Conservation (phyloP, 352 stramenopile genomes). For the Peronospora destructor region DNA sequence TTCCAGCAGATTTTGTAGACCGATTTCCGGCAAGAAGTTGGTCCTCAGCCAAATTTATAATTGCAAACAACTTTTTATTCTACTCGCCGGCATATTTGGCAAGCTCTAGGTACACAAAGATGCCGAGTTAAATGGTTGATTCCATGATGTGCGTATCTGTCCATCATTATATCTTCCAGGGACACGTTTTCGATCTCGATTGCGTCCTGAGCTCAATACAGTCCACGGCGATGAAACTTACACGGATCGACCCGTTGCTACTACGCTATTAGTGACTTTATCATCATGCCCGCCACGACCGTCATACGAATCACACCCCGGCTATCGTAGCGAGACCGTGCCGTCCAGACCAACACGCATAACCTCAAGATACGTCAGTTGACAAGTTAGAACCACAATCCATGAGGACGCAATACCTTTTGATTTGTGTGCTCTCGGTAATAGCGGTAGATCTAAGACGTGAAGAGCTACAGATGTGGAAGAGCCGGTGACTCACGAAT, state of each 20-base stretch:
- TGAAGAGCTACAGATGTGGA: conserved; percentile 6
- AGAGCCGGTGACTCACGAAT: conserved; percentile 57
- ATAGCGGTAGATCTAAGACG: conserved; percentile 39
- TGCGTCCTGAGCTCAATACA: no score
- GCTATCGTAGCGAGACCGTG: conserved; percentile 17
- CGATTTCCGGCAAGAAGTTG: no score
- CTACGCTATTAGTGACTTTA: not conserved
- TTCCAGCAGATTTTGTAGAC: no score
- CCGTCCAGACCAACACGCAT: conserved; percentile 6
- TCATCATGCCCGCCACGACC: conserved; percentile 16
- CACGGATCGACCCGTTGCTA: not conserved
- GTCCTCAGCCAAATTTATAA: no score
- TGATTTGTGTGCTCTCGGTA: conserved; percentile 54
- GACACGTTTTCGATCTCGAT: no score
- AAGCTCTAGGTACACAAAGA: no score
- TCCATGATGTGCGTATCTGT: no score
- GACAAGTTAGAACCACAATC: not conserved
- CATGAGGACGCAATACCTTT: conserved; percentile 14
- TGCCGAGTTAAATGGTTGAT: no score
- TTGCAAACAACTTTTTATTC: no score
- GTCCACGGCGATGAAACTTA: not conserved
- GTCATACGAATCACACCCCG: conserved; percentile 24
- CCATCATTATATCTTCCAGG: no score
- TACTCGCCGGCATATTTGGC: no score
- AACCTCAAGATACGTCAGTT: conserved; percentile 17